phyloP scores from a whole-genome alignment of 2,329 filamentous ascomycete species.

The Aspergillus pseudoterreus region DNA sequence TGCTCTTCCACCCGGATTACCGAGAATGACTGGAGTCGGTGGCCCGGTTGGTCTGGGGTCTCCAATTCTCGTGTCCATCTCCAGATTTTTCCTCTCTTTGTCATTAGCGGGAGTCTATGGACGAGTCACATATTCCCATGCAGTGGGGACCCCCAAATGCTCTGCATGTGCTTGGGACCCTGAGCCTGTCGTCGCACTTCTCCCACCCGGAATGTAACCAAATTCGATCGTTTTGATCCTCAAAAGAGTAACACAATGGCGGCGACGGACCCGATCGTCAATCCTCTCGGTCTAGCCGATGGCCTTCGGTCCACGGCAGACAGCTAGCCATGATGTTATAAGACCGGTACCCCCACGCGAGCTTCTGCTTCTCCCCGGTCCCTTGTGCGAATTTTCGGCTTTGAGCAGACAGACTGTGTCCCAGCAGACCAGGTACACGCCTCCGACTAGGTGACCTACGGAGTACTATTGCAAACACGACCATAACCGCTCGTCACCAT shows the following conservation, averaged over 20 bases:
- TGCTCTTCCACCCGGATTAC: constrained; percentile 2
- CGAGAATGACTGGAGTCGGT: not conserved
- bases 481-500: constrained; percentile 18
- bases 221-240: constrained; percentile 6
- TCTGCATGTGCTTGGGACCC: not conserved
- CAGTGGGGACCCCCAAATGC: not conserved
- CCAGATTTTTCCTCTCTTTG: not conserved
- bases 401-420: not conserved
- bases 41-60: not conserved
- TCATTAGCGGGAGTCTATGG: not conserved
- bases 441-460: not conserved
- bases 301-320: not conserved
- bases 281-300: not conserved
- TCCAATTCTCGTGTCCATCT: not conserved
- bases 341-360: not conserved
- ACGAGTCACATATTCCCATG: not conserved
- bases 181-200: not conserved
- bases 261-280: not conserved
- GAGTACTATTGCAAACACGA: not conserved
- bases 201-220: constrained; percentile 21
- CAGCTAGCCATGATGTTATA: not conserved
- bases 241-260: not conserved
- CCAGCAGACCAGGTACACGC: not conserved
- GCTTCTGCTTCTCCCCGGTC: not conserved
- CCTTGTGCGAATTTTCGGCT: not conserved